A percentile compares a stretch with the other conserved stretches of the same genome.
These are phyloP conservation scores for Phytopythium aichiense DNA, from an alignment of 352 stramenopile genomes.

Conservation along the genomic window DNA sequence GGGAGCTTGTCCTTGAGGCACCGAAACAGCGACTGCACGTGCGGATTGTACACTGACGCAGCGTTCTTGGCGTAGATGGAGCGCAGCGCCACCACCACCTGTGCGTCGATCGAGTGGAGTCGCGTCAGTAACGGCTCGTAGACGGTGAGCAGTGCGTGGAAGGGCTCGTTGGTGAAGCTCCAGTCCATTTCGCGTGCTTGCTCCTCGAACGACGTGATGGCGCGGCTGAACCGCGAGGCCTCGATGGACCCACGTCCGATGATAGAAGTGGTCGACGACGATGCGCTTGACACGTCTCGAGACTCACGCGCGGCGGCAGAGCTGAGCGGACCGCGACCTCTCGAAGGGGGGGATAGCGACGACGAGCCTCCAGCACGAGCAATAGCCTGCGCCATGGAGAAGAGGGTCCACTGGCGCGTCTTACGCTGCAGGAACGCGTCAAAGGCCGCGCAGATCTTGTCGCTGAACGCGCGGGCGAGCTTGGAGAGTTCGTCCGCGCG, in stretches of 20 bases:
- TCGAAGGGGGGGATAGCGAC: conserved; percentile 1
- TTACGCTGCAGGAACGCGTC: conserved; percentile 52
- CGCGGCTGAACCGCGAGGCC: conserved; percentile 26
- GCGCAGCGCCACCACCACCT: conserved; percentile 28
- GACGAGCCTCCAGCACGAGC: background rate
- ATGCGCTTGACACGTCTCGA: conserved; percentile 21
- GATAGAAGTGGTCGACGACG: conserved; percentile 15
- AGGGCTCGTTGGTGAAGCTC: conserved; percentile 54
- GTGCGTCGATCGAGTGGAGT: conserved; percentile 39
- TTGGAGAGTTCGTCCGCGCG: conserved; percentile 52
- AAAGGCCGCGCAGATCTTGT: conserved; percentile 52
- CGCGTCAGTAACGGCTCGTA: conserved; percentile 42
- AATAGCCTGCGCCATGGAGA: conserved; percentile 11
- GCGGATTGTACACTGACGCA: conserved; percentile 40
- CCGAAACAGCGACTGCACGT: conserved; percentile 55
- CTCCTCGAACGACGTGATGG: conserved; percentile 36
- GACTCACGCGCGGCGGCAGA: conserved; percentile 17
- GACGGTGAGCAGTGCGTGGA: conserved; percentile 38
- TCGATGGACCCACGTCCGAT: conserved; percentile 9
- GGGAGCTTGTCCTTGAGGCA: conserved; percentile 61
- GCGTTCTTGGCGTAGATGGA: conserved; percentile 54
- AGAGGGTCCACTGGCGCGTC: conserved; percentile 33
- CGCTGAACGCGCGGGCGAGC: conserved; percentile 35
- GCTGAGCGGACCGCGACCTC: conserved; percentile 6
- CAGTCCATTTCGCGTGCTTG: conserved; percentile 53